Evolutionary conservation across 2,329 filamentous ascomycete species (phyloP).

Genomic region (Alternaria metachromatica): DNA sequence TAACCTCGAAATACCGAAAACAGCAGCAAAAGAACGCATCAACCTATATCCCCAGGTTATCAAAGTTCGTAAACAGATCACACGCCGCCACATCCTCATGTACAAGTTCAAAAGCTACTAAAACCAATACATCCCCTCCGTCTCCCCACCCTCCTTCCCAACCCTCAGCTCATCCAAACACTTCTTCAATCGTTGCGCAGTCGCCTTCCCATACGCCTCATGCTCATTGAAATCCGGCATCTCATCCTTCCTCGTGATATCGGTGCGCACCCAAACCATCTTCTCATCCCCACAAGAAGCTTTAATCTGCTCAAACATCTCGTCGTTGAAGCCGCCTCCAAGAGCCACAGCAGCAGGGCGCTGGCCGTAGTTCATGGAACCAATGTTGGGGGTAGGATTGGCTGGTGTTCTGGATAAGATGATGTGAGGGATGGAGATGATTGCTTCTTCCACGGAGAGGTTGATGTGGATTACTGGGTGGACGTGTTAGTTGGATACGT

Average conservation of each 20-base stretch:
- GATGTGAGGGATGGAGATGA: slow-evolving; percentile 11
- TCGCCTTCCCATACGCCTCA: slow-evolving; percentile 13
- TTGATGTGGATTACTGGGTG: slow-evolving; percentile 18
- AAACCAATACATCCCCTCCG: slow-evolving; percentile 9
- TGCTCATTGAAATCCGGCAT: slow-evolving; percentile 11
- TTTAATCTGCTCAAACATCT: not conserved
- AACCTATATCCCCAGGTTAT: no score
- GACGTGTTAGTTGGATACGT: not conserved
- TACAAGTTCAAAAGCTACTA: no score
- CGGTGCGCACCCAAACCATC: slow-evolving; percentile 13
- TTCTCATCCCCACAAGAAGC: slow-evolving; percentile 5
- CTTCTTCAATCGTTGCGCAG: slow-evolving; percentile 9
- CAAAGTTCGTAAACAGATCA: no score
- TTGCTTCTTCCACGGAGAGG: slow-evolving; percentile 12
- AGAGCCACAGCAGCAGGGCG: not conserved
- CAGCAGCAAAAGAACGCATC: no score
- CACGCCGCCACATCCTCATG: no score
- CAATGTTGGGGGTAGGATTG: not conserved
- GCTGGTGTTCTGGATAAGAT: not conserved
- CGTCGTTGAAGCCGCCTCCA: not conserved
- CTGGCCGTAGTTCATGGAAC: not conserved
- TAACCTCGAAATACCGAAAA: no score
- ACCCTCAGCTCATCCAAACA: slow-evolving; percentile 9
- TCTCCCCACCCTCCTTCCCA: slow-evolving; percentile 1
- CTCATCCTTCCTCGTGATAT: not conserved